Base-by-base conservation (phyloP, 1,284 basidiomycete genomes). In the Apiotrichum siamense region DNA sequence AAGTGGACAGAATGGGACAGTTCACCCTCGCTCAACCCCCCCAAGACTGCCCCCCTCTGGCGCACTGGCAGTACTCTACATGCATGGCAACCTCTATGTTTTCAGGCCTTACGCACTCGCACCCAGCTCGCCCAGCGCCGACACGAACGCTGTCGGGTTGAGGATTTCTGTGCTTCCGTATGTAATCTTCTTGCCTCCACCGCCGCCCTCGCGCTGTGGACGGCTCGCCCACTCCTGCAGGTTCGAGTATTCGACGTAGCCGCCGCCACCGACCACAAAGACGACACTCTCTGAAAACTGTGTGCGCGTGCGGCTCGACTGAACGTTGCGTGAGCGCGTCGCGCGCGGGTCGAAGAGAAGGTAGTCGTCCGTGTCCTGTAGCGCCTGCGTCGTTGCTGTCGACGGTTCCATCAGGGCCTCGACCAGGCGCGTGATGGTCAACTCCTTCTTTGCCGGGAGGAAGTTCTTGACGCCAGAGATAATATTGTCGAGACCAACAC, bases 391-490 rank as follows among this genome's bases (percentile, higher is more conserved):
- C 13, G 89, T 88, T 2, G 90, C 94, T 1, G 85, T 79, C 0
- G 88, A 83, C 0, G 94, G 93, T 67, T 99, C 96, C 91, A 98
- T 97, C 21, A 99, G 78, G 5, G 94, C 92, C 64, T 97, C 93
- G 1, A 90, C 86, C 23, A 99, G 79, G 7, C 94, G 84, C 0
- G 96, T 97, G 41, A 97, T 83, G 9, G 90, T 86, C 37, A 97
- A 80, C 52, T 97, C 83, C 75, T 98, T 99, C 68, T 91, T 89
- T 0, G 88, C 86, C 0, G 96, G 96, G 13, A 99, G 76, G 79
- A 99, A 94, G 76, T 97, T 97, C 74, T 97, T 97, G 55, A 99
- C 96, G 26, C 93, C 94, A 1, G 92, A 93, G 52, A 99, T 88
- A 12, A 98, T 78, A 70, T 96, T 94, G 69, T 98, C 94, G 35